A percentile compares a stretch with the other conserved stretches of the same genome.
Evolutionary conservation across 148 eudicot species (phyloP).

Genomic region (Spergularia marina): DNA sequence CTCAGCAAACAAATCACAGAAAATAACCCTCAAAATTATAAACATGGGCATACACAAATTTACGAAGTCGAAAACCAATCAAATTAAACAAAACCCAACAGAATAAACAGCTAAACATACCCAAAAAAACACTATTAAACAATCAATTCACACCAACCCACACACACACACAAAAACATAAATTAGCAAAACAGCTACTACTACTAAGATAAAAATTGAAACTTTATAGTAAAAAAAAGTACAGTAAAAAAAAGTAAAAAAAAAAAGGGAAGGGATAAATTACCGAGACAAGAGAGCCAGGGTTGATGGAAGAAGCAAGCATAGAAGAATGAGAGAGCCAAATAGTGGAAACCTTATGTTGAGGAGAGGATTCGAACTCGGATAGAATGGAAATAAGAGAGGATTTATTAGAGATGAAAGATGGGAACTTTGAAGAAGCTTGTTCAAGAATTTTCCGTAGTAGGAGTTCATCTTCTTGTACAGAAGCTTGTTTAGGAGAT

Average conservation of each 20-base stretch:
- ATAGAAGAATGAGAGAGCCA: constrained; percentile 86
- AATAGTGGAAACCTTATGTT: constrained; percentile 51
- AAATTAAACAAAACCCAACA: constrained; percentile 6
- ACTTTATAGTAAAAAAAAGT: neutral
- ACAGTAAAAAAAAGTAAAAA: neutral
- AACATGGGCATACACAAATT: neutral
- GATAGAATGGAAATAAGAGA: constrained; percentile 47
- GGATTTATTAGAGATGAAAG: constrained; percentile 44
- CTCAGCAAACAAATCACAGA: neutral
- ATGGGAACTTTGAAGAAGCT: constrained; percentile 60
- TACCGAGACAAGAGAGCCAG: constrained; percentile 76
- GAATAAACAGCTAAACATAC: neutral
- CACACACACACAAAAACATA: too few species aligned
- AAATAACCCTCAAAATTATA: neutral
- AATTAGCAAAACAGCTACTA: too few species aligned
- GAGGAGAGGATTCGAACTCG: constrained; percentile 31
- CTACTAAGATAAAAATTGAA: neutral
- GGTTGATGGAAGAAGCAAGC: constrained; percentile 52
- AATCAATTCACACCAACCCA: too few species aligned
- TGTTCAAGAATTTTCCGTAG: constrained; percentile 36
- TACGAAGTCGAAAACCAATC: neutral
- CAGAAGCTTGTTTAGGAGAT: constrained; percentile 16
- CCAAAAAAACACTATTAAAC: neutral
- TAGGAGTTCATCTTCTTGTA: constrained; percentile 33
- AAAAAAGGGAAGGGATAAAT: too few species aligned